A percentile compares a stretch with the other conserved stretches of the same genome.
Conservation (phyloP, 140 eudicot genomes). For the Erigeron philadelphicus region DNA sequence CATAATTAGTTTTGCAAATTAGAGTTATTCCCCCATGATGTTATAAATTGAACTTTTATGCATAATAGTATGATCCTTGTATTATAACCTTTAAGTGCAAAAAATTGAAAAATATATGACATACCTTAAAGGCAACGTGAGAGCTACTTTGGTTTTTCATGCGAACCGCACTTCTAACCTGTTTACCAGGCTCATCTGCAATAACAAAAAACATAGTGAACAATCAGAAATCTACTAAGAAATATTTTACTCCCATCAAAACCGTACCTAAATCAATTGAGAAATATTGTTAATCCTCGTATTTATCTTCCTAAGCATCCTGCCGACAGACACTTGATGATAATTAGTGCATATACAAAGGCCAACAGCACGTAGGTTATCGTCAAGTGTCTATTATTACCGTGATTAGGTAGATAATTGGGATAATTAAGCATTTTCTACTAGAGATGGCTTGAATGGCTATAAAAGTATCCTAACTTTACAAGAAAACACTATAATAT, state of each 20-base stretch:
- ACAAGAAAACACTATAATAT: no score
- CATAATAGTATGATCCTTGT: not conserved
- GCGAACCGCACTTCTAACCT: conserved; percentile 78
- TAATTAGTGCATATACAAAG: no score
- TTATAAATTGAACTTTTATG: not conserved
- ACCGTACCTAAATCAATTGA: not conserved
- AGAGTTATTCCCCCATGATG: not conserved
- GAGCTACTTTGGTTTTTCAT: conserved; percentile 79
- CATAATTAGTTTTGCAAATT: not conserved
- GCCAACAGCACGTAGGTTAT: no score
- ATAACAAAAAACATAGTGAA: conserved; percentile 20
- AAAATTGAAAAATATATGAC: not conserved
- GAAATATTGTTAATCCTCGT: not conserved
- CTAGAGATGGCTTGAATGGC: no score
- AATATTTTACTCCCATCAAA: not conserved
- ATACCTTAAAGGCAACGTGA: conserved; percentile 88
- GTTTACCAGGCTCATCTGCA: conserved; percentile 94
- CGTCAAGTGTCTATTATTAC: no score
- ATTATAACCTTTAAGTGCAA: not conserved
- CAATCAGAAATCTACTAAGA: not conserved
- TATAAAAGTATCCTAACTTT: no score
- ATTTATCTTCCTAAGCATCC: not conserved
- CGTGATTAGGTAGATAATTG: no score
- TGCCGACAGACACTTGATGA: no score
- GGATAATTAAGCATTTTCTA: no score